A percentile compares a stretch with the other conserved stretches of the same genome.
Conservation (phyloP, 495 filamentous ascomycete species). For the Aspergillus affinis region DNA sequence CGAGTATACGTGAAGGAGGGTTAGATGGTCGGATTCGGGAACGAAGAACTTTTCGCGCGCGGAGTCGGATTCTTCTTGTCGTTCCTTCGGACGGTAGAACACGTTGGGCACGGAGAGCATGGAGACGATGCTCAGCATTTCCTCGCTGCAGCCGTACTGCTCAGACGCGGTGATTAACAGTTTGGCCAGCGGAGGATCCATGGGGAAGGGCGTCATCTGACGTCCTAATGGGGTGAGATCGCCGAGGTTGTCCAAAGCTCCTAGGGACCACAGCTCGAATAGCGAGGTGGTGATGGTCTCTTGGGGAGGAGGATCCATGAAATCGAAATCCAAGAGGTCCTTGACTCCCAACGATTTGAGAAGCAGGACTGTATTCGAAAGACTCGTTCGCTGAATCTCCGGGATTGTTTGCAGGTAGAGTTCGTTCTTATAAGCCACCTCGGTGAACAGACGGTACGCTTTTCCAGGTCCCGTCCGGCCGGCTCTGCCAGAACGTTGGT, state of each 20-base stretch:
- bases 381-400: constrained; percentile 95
- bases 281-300: constrained; percentile 96
- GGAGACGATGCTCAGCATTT: constrained; percentile 96
- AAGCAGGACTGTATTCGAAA: constrained; percentile 90
- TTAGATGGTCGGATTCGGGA: constrained; percentile 94
- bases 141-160: constrained; percentile 90
- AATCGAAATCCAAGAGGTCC: constrained; percentile 95
- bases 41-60: constrained; percentile 99
- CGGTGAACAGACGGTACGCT: constrained; percentile 92
- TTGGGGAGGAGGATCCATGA: constrained; percentile 98
- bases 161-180: constrained; percentile 84
- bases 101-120: constrained; percentile 97
- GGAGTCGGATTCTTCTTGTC: constrained; percentile 93
- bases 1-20: constrained; percentile 91
- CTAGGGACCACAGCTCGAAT: constrained; percentile 97
- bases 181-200: constrained; percentile 93
- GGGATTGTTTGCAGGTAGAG: constrained; percentile 97
- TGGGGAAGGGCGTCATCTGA: constrained; percentile 96
- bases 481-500: constrained; percentile 89
- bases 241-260: constrained; percentile 89
- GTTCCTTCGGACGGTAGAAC: constrained; percentile 96
- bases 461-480: constrained; percentile 95
- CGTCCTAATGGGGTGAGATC: constrained; percentile 84
- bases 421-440: constrained; percentile 92
- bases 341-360: constrained; percentile 94